Evolutionary conservation across 768 basidiomycete species (phyloP), one percentile per base, ranked within the genome.

Genomic region (Rhizopogon vesiculosus): DNA sequence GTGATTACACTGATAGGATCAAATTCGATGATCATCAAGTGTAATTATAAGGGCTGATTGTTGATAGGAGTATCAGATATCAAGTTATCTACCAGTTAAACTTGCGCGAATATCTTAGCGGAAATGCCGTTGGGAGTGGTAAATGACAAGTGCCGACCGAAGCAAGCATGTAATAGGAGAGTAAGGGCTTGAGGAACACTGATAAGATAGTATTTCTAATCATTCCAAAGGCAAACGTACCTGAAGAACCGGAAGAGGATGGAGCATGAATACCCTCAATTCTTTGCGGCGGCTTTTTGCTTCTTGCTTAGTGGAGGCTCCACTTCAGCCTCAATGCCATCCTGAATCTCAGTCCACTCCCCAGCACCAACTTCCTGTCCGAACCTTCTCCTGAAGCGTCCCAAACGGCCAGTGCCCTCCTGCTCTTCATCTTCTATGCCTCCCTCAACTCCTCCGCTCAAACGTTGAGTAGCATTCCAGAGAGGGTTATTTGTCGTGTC

Each of bases 401-500:
- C 90, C 64, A 95, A 72, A 10, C 93, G 76, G 7, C 93, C 93
- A 1, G 85, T 82, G 46, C 82, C 81, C 50, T 83, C 83, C 58
- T 75, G 83, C 64, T 90, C 89, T 57, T 89, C 89, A 60, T 85
- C 85, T 49, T 74, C 67, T 54, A 69, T 72, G 39, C 74, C 70
- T 42, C 61, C 67, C 45, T 85, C 67, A 1, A 75, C 75, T 31
- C 74, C 69, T 42, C 79, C 83, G 56, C 75, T 75, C 25, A 78
- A 73, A 59, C 77, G 76, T 57, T 78, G 72, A 3, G 82, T 80
- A 2, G 87, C 82, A 64, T 91, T 89, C 88, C 89, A 97, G 6
- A 92, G 70, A 1, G 93, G 90, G 63, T 93, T 86, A 68, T 93
- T 97, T 15, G 89, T 91, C 49, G 90, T 86, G 64, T 96, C 93